Percentiles rank a stretch among this genome's conserved stretches.
Conservation (phyloP, 495 filamentous ascomycete genomes). For the Aspergillus heteromorphus region DNA sequence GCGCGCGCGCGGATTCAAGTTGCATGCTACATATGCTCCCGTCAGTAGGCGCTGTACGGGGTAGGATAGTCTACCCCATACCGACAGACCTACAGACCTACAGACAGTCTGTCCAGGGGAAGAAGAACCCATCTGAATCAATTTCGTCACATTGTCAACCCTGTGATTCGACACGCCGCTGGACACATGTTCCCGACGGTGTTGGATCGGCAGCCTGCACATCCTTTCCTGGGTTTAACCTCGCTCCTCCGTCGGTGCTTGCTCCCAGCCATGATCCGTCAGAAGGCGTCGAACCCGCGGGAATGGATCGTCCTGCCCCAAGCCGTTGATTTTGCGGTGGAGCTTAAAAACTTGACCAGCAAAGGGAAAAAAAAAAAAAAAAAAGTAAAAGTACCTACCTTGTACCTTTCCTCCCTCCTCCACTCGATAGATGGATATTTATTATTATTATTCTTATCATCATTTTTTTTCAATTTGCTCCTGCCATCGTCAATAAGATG, state of each 20-base stretch:
- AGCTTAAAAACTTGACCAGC: neutral
- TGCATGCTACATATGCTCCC: neutral
- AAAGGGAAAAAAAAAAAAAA: too few relatives aligned
- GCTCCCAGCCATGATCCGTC: conserved; percentile 21
- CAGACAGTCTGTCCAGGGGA: neutral
- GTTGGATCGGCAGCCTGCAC: conserved; percentile 28
- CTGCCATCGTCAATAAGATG: neutral
- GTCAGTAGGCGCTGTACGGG: neutral
- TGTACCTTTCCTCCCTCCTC: too few relatives aligned
- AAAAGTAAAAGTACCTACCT: too few relatives aligned
- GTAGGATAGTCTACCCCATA: neutral
- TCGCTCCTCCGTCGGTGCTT: conserved; percentile 12
- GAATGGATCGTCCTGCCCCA: conserved; percentile 31
- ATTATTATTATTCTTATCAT: too few relatives aligned
- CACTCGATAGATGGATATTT: too few relatives aligned
- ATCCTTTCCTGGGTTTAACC: conserved; percentile 27
- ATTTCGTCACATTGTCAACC: conserved; percentile 1
- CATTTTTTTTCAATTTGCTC: too few relatives aligned
- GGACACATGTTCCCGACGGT: conserved; percentile 9
- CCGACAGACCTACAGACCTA: neutral
- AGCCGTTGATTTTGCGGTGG: conserved; percentile 18
- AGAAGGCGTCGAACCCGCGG: conserved; percentile 22
- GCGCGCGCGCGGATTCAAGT: neutral
- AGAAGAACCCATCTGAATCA: neutral
- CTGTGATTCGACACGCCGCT: conserved; percentile 6